phyloP scores from a whole-genome alignment of 371 early-diverging fungal genomes.

The Synchytrium microbalum region DNA sequence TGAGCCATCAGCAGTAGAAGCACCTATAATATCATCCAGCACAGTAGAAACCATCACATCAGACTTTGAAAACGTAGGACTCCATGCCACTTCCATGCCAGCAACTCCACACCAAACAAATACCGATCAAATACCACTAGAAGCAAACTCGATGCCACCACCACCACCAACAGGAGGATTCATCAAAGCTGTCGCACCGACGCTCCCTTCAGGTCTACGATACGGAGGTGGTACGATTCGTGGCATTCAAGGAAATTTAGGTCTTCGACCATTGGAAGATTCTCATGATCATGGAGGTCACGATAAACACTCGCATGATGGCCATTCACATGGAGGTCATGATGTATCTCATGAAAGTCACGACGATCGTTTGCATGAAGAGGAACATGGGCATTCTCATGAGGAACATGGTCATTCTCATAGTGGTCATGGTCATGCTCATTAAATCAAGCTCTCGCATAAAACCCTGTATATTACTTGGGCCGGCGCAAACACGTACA shows the following conservation, averaged over 20 bases:
- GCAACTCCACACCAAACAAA: too few species aligned
- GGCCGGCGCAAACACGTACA: too few species aligned
- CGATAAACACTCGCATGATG: not conserved
- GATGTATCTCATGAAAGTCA: conserved; percentile 2
- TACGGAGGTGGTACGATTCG: conserved; percentile 2
- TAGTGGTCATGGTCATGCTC: too few species aligned
- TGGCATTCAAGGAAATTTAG: not conserved
- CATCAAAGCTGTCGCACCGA: not conserved
- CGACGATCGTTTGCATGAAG: too few species aligned
- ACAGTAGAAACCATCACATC: not conserved
- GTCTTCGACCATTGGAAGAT: not conserved
- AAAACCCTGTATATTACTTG: too few species aligned
- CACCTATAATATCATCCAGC: not conserved
- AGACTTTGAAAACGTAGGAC: not conserved
- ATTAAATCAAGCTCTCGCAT: too few species aligned
- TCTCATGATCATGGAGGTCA: not conserved
- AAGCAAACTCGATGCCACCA: not conserved
- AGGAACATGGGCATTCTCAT: too few species aligned
- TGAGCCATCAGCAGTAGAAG: not conserved
- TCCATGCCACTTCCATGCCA: conserved; percentile 6
- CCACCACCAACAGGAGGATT: not conserved
- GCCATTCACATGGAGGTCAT: conserved; percentile 4
- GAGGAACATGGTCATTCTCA: too few species aligned
- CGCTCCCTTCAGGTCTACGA: not conserved
- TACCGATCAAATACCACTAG: too few species aligned